Evolutionary conservation across 106 monocot species (phyloP), one percentile per base, ranked within the genome.

Genomic region (Apostasia ramifera): DNA sequence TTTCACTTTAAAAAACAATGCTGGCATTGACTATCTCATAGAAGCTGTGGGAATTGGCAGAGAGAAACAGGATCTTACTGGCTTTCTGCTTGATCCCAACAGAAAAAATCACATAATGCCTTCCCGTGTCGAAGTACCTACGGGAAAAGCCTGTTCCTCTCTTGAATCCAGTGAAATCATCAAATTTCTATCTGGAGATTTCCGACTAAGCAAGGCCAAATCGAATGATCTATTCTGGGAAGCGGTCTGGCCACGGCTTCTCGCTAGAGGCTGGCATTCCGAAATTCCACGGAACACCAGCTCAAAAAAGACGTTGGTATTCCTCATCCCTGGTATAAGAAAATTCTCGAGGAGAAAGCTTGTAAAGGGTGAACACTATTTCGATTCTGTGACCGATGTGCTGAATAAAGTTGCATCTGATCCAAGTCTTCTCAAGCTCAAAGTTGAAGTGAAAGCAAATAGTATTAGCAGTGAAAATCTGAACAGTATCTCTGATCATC

Each of bases 161-260:
- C 84, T 95, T 26, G 66, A 80, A 40, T 70, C 78, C 43, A 78
- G 40, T 48, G 86, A 86, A 6, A 88, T 95, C 11, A 65, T 95
- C 62, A 89, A 82, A 44, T 87, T 82, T 80, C 73, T 95, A 9
- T 89, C 88, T 3, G 95, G 92, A 67, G 82, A 83, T 81, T 92
- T 81, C 59, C 81, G 95, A 56, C 67, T 95, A 51, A 91, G 95
- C 73, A 95, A 92, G 75, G 83, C 88, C 26, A 82, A 62, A 55
- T 88, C 92, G 10, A 89, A 84, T 76, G 95, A 95, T 81, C 80
- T 95, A 1, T 95, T 95, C 71, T 92, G 95, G 92, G 95, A 95
- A 65, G 91, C 95, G 10, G 84, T 92, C 5, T 95, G 94, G 94
- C 97, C 97, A 55, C 89, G 92, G n/a, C 73, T 97, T 63, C 92